Evolutionary conservation across 441 rosid species (phyloP).

Genomic region (Oxalis stricta): DNA sequence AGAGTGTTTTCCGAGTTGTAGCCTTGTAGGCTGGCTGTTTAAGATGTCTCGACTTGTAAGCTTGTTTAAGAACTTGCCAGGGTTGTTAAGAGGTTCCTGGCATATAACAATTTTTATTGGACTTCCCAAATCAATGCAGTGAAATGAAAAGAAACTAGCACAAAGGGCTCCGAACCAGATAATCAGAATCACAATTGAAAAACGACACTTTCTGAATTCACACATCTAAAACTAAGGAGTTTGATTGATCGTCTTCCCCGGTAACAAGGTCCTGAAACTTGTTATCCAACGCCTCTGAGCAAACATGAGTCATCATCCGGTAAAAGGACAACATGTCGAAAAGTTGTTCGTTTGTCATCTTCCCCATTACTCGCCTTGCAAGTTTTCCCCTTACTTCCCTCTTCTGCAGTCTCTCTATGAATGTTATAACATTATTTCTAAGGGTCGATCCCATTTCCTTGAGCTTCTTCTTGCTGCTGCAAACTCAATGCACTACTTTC

Average conservation of each 20-base stretch:
- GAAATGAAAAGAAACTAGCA: no score
- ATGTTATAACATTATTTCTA: conserved; percentile 60
- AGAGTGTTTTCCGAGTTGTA: no score
- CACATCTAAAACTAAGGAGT: no score
- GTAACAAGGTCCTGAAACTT: conserved; percentile 34
- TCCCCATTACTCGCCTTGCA: conserved; percentile 55
- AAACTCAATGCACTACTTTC: conserved; percentile 34
- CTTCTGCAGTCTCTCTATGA: conserved; percentile 34
- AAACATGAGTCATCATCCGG: conserved; percentile 63
- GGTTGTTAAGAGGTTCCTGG: no score
- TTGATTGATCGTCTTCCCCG: conserved; percentile 8
- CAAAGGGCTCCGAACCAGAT: no score
- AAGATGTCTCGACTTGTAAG: no score
- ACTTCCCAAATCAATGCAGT: no score
- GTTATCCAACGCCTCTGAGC: conserved; percentile 57
- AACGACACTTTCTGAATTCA: no score
- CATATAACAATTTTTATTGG: no score
- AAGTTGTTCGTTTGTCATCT: conserved; percentile 56
- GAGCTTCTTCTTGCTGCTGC: conserved; percentile 65
- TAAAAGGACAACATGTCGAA: conserved; percentile 74
- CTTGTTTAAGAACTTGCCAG: no score
- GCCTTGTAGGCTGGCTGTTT: no score
- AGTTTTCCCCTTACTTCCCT: conserved; percentile 49
- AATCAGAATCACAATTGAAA: no score
- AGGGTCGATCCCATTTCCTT: conserved; percentile 94